Conservation (phyloP, 441 rosid genomes). For the Populus hybrid region DNA sequence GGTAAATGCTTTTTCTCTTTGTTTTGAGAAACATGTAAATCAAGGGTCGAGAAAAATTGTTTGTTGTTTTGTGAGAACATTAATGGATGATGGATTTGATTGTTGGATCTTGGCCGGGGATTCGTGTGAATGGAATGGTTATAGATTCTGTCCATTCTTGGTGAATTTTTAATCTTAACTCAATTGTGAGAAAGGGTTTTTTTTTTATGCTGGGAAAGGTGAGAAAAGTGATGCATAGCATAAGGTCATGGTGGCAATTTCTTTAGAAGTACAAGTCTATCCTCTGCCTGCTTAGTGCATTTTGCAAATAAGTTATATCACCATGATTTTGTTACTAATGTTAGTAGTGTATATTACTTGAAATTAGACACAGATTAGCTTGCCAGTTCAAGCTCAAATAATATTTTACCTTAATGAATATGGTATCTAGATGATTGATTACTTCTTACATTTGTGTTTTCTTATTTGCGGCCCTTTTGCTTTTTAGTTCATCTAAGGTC, state of each 20-base stretch:
- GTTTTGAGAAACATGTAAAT: not conserved
- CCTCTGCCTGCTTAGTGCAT: not conserved
- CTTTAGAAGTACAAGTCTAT: not conserved
- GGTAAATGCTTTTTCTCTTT: not conserved
- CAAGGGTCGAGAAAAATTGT: not conserved
- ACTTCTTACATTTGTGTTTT: constrained; percentile 3
- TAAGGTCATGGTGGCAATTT: not conserved
- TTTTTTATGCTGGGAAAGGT: not conserved
- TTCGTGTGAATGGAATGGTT: not conserved
- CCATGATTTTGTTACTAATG: not conserved
- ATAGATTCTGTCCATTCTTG: not conserved
- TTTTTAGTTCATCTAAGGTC: constrained; percentile 13
- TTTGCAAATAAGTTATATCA: not conserved
- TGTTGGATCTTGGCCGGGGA: not conserved
- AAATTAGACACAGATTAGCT: not conserved
- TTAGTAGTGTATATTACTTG: not conserved
- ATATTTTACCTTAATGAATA: not conserved
- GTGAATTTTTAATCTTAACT: not conserved
- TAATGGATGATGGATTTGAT: not conserved
- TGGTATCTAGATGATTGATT: constrained; percentile 10
- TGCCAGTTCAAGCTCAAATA: not conserved
- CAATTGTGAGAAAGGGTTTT: not conserved
- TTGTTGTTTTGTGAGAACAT: not conserved
- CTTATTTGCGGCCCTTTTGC: not conserved
- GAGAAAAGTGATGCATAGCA: constrained; percentile 5